phyloP scores from a whole-genome alignment of 2,329 filamentous ascomycete species.

The Talaromyces funiculosus region DNA sequence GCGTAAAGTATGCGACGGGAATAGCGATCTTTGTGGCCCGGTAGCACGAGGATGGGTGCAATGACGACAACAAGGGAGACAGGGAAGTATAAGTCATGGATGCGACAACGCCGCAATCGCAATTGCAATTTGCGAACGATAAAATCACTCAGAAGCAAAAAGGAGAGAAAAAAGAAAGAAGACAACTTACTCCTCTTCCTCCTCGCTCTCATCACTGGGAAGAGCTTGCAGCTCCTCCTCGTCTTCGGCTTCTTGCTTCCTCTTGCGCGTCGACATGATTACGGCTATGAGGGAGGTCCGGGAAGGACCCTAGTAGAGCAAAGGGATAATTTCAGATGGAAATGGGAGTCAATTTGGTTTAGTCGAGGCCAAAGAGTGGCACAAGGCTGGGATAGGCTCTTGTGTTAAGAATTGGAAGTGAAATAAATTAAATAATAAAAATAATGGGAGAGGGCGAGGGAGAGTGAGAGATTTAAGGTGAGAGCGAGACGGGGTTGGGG shows the following conservation, averaged over 20 bases:
- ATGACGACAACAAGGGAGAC: conserved; percentile 4
- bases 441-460: not conserved
- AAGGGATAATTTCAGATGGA: not conserved
- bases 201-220: conserved; percentile 46
- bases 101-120: not conserved
- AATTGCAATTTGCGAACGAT: too few species aligned
- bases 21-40: not conserved
- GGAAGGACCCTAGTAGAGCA: not conserved
- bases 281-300: conserved; percentile 1
- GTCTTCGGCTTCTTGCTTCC: conserved; percentile 46
- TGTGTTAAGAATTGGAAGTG: not conserved
- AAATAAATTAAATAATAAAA: not conserved
- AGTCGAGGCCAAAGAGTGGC: too few species aligned
- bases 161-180: too few species aligned
- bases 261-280: conserved; percentile 45
- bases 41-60: not conserved
- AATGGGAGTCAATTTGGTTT: not conserved
- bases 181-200: conserved; percentile 46
- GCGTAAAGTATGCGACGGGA: conserved; percentile 1
- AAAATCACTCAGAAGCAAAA: too few species aligned
- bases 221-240: conserved; percentile 44
- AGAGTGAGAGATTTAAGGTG: not conserved
- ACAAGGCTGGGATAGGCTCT: not conserved
- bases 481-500: conserved; percentile 9
- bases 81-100: not conserved